Conservation (phyloP, 805 yeast species). For the Ogataea pignaliae region DNA sequence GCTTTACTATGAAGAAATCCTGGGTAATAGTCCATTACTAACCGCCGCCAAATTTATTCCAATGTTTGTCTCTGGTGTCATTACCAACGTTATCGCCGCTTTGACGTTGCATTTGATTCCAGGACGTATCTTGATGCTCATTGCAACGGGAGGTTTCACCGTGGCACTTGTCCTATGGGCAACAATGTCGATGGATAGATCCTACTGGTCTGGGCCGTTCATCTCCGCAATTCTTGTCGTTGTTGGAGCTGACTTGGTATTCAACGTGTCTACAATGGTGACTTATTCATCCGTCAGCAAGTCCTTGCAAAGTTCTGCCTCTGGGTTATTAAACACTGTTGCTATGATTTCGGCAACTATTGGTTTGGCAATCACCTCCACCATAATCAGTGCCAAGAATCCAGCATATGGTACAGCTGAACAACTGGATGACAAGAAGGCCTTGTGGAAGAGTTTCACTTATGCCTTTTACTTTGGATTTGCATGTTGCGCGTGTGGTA, state of each 20-base stretch:
- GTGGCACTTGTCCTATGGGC: conserved; percentile 34
- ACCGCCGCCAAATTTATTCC: conserved; percentile 36
- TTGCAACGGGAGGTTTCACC: conserved; percentile 27
- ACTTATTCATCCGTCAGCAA: conserved; percentile 32
- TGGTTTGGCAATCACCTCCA: conserved; percentile 34
- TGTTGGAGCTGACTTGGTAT: conserved; percentile 39
- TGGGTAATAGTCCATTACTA: conserved; percentile 30
- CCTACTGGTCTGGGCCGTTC: conserved; percentile 40
- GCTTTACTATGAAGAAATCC: conserved; percentile 35
- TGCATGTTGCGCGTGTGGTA: conserved; percentile 26
- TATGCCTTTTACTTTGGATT: conserved; percentile 33
- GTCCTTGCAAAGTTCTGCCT: conserved; percentile 34
- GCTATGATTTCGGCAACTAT: conserved; percentile 32
- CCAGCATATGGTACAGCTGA: conserved; percentile 21
- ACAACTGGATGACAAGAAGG: conserved; percentile 10
- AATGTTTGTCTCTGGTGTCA: conserved; percentile 33
- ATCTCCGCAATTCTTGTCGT: conserved; percentile 31
- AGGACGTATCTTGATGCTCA: conserved; percentile 30
- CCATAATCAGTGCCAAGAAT: conserved; percentile 28
- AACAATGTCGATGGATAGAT: conserved; percentile 24
- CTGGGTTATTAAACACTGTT: conserved; percentile 37
- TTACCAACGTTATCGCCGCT: conserved; percentile 37
- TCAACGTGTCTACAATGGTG: conserved; percentile 37
- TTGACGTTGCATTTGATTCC: conserved; percentile 34
- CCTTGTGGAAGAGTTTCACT: conserved; percentile 25